Base-by-base conservation (phyloP, 2,329 filamentous ascomycete genomes). In the Colletotrichum karsti region DNA sequence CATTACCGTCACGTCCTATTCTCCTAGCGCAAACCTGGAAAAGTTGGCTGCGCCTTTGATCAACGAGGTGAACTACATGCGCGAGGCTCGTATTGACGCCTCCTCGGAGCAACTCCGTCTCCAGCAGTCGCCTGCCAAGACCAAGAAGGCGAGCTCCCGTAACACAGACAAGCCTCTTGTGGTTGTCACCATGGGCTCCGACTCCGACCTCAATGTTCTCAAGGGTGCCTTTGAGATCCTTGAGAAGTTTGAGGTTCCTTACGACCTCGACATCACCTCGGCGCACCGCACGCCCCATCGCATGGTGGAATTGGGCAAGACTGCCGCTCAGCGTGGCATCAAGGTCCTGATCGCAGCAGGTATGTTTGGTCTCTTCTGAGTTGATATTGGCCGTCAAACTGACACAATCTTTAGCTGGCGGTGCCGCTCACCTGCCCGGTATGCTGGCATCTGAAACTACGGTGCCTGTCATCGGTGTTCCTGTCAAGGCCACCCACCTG, bases 101-200 rank as follows among this genome's bases (percentile, higher is more conserved):
- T 74, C 81, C 10, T 73, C 76, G 63, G 72, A 78, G 53, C 76
- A 76, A 44, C 74, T 83, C 46, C 83, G 79, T 15, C 83, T 77
- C 18, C 72, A 74, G 12, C 73, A 75, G 48, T 55, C 66, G 22
- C 59, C 69, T 5, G 59, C 54, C 41, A 58, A 67, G 42, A 58
- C 55, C 41, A 58, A 67, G 51, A 62, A 67, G 50, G 46, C 55
- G 5, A 67, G 69, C 41, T 74, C 76, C 39, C 73, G 74, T 53
- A 73, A 79, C 62, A 67, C 66, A 59, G 74, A 77, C 55, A 73
- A 78, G 50, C 90, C 91, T 0, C 78, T 93, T 1, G 91, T 96
- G 2, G 88, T 92, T 12, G 88, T 96, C 3, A 94, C 93, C 28
- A 95, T 95, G 93, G 93, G 93, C 39, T 95, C 93, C 1, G 91